Percentiles rank a stretch among this genome's conserved stretches.
Evolutionary conservation across 1,139 yeast species (phyloP).

Genomic region (Hyphopichia wangnamkhiaoensis): DNA sequence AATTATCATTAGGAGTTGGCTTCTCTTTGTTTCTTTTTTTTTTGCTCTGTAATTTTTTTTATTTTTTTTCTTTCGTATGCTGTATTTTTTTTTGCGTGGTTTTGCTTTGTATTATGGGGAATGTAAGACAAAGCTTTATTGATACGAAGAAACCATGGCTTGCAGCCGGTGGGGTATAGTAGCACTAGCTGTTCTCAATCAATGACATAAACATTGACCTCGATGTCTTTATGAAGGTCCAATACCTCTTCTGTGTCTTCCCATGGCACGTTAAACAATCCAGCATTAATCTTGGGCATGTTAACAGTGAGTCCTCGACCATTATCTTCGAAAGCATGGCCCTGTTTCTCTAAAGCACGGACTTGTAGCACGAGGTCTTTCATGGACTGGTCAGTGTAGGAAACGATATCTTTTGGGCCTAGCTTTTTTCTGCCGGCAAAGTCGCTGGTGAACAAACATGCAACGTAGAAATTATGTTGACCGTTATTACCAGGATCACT

Average conservation of each 20-base stretch:
- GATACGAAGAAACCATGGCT: no score
- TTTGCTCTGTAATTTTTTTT: no score
- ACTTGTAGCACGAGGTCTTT: constrained; percentile 37
- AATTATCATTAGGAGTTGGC: no score
- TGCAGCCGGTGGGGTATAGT: no score
- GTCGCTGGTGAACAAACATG: constrained; percentile 72
- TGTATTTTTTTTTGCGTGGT: no score
- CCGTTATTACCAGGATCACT: constrained; percentile 28
- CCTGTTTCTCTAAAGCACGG: constrained; percentile 10
- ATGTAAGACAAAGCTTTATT: no score
- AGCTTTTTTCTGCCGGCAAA: constrained; percentile 28
- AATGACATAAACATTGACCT: constrained; percentile 46
- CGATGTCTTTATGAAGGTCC: constrained; percentile 21
- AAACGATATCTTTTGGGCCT: constrained; percentile 40
- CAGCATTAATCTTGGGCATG: constrained; percentile 82
- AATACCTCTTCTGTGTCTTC: constrained; percentile 57
- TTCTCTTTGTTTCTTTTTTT: no score
- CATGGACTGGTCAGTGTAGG: constrained; percentile 50
- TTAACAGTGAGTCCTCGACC: constrained; percentile 32
- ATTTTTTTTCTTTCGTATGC: no score
- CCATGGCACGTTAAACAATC: constrained; percentile 83
- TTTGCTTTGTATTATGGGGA: no score
- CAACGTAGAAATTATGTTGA: constrained; percentile 38
- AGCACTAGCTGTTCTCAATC: not conserved
- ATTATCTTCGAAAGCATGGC: constrained; percentile 9